Base-by-base conservation (phyloP, 179 eudicot genomes). In the Corrigiola litoralis region DNA sequence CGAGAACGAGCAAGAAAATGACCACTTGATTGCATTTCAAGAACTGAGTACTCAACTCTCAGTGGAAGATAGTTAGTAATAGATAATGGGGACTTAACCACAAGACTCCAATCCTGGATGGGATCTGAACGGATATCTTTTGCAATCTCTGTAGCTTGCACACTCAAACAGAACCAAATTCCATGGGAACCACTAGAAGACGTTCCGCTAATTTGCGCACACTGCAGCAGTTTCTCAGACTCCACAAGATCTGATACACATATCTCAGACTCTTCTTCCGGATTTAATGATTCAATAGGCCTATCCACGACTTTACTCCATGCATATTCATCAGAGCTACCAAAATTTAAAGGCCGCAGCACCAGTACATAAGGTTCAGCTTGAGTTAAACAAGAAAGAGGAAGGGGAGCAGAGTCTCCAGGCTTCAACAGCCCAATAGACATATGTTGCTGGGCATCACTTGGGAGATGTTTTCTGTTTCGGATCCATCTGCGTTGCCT, bases 401-500 rank as follows among this genome's bases (percentile, higher is more conserved):
- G 99, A 76, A 94, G 81, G 36, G 97, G 89, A 65, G 69, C 33
- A 58, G 72, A 80, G 65, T 86, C 96, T 41, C 97, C 96, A 66
- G 91, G 95, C 68, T 71, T 83, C 33, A 94, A 44, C 49, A 75
- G 71, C 55, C 94, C 99, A 48, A 90, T 57, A 29, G 71, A 66
- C 47, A 90, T 80, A 56, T 72, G 75, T 61, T 76, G 73, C 69
- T 56, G 67, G 41, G 58, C 56, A 80, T 75, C 81, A 57, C 56
- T 55, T 16, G 69, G 61, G 24, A 63, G 64, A 38, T 42, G 75
- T 78, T 76, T 87, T 79, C 89, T 82, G 54, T 80, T 87, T 58
- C 98, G 76, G 51, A 83, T 67, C 98, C 98, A 92, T 79, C 76
- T 87, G 75, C 98, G 87, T 71, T 81, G 85, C 79, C 96, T 89